Evolutionary conservation across 2,329 filamentous ascomycete genomes (phyloP).

Genomic region (Colletotrichum liaoningense): DNA sequence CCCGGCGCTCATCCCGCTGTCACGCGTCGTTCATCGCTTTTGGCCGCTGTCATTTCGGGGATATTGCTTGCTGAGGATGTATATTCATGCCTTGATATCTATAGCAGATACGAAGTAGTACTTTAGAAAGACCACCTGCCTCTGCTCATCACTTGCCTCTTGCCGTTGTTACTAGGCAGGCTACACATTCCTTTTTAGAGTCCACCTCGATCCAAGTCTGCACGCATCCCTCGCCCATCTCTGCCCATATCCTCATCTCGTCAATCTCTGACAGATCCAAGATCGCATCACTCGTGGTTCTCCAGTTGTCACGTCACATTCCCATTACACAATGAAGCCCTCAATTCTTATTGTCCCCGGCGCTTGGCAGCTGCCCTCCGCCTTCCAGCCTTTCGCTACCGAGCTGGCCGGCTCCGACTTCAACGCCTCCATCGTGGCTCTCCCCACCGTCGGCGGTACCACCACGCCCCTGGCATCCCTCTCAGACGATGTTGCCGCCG

Average conservation of each 20-base stretch:
- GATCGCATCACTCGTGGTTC: background rate
- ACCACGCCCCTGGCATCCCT: conserved; percentile 40
- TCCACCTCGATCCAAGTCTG: background rate
- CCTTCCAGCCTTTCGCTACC: conserved; percentile 40
- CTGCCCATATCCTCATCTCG: background rate
- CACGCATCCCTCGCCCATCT: background rate
- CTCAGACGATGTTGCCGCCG: conserved; percentile 45
- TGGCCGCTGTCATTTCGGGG: conserved; percentile 17
- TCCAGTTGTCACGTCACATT: background rate
- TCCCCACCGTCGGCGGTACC: conserved; percentile 47
- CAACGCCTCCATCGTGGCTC: conserved; percentile 43
- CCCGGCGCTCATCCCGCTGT: background rate
- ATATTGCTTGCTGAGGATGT: conserved; percentile 18
- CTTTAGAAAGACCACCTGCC: conserved; percentile 26
- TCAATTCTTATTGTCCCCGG: conserved; percentile 52
- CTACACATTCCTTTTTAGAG: conserved; percentile 6
- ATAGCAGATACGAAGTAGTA: conserved; percentile 4
- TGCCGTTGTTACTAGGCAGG: background rate
- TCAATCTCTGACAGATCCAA: conserved; percentile 24
- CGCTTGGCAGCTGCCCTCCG: conserved; percentile 50
- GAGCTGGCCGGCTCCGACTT: conserved; percentile 35
- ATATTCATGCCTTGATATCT: conserved; percentile 4
- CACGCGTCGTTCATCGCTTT: background rate
- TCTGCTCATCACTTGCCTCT: background rate
- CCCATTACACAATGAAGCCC: conserved; percentile 29